These are phyloP conservation scores for Cryoendolithus antarcticus DNA, from an alignment of 2,329 filamentous ascomycete genomes.

Conservation along the genomic window DNA sequence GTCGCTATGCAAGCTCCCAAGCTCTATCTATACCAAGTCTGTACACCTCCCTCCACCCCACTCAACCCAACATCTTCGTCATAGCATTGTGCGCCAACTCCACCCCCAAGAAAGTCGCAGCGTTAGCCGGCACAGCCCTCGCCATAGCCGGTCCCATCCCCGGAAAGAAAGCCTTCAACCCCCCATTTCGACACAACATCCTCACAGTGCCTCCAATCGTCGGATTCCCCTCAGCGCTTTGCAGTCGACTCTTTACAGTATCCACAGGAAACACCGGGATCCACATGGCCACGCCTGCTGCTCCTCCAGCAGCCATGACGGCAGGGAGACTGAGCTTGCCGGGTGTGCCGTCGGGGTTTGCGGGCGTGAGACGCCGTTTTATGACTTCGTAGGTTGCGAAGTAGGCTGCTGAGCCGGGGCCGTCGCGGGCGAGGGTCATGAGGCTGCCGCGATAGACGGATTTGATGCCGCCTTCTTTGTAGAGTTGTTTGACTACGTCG, in stretches of 20 bases:
- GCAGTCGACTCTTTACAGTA: conserved; percentile 86
- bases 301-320: conserved; percentile 75
- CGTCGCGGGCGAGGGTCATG: conserved; percentile 88
- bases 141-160: conserved; percentile 87
- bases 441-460: conserved; percentile 84
- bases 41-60: background rate
- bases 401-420: conserved; percentile 85
- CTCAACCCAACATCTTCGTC: conserved; percentile 53
- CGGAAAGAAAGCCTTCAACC: conserved; percentile 88
- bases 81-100: conserved; percentile 75
- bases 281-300: conserved; percentile 96
- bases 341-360: conserved; percentile 55
- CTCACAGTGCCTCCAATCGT: conserved; percentile 68
- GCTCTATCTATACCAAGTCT: too few species aligned
- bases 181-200: conserved; percentile 72
- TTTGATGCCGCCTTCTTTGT: conserved; percentile 77
- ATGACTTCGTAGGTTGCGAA: conserved; percentile 96
- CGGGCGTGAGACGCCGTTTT: conserved; percentile 75
- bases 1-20: too few species aligned
- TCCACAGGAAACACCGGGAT: conserved; percentile 96
- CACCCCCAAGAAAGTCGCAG: conserved; percentile 82
- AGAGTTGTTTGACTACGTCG: conserved; percentile 88
- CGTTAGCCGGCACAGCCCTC: conserved; percentile 89
- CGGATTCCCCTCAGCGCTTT: conserved; percentile 78
- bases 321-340: conserved; percentile 72